These are phyloP conservation scores for Cyberlindnera nakhonratchasimensis DNA, from an alignment of 805 yeast genomes.

Conservation along the genomic window DNA sequence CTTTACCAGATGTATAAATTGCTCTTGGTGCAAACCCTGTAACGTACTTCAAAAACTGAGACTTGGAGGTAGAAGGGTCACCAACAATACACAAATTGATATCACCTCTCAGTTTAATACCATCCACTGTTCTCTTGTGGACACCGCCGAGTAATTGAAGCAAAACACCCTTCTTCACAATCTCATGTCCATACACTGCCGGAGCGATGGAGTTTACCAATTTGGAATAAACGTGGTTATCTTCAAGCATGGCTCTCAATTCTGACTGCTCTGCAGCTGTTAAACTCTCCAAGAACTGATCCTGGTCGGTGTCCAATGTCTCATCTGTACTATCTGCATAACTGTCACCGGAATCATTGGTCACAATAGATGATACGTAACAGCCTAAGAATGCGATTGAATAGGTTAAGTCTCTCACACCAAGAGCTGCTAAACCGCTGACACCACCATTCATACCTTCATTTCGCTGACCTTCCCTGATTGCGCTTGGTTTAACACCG, in stretches of 20 bases:
- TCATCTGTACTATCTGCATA: slow-evolving; percentile 40
- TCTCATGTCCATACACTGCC: slow-evolving; percentile 93
- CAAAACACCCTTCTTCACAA: slow-evolving; percentile 86
- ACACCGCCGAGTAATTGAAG: slow-evolving; percentile 93
- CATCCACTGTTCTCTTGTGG: slow-evolving; percentile 89
- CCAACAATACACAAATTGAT: slow-evolving; percentile 96
- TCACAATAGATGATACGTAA: slow-evolving; percentile 69
- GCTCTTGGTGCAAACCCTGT: slow-evolving; percentile 90
- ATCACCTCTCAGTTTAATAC: slow-evolving; percentile 93
- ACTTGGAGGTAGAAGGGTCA: slow-evolving; percentile 96
- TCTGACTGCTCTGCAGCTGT: slow-evolving; percentile 82
- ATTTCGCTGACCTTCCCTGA: slow-evolving; percentile 52
- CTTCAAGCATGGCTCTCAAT: slow-evolving; percentile 85
- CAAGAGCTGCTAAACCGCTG: slow-evolving; percentile 77
- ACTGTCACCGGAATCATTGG: slow-evolving; percentile 34
- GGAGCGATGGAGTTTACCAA: slow-evolving; percentile 90
- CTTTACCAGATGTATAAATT: slow-evolving; percentile 96
- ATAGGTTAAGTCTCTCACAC: slow-evolving; percentile 92
- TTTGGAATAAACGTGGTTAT: slow-evolving; percentile 78
- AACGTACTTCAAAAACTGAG: slow-evolving; percentile 92
- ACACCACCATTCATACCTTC: slow-evolving; percentile 83
- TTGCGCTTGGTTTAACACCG: slow-evolving; percentile 84
- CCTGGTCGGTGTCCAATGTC: slow-evolving; percentile 62
- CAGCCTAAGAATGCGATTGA: slow-evolving; percentile 88
- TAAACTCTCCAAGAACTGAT: slow-evolving; percentile 69